Percentiles rank a stretch among this genome's conserved stretches.
These are phyloP conservation scores for Pichia sorboxylosa DNA, from an alignment of 1,139 yeast genomes.

Conservation along the genomic window DNA sequence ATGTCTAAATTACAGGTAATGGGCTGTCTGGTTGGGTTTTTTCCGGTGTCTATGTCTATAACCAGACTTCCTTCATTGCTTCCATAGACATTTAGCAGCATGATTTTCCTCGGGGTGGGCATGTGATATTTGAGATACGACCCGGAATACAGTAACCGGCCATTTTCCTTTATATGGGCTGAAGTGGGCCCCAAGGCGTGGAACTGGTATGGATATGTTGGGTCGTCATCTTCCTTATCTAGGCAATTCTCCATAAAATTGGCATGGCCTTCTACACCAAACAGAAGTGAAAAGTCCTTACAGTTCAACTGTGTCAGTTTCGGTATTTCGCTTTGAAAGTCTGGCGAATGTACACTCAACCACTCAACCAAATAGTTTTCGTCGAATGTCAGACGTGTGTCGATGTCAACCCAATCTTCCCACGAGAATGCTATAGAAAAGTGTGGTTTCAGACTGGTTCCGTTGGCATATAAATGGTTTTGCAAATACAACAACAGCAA, in stretches of 20 bases:
- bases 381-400: slow-evolving; percentile 15
- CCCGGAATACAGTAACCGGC: slow-evolving; percentile 20
- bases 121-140: slow-evolving; percentile 18
- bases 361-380: slow-evolving; percentile 13
- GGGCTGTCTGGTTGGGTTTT: slow-evolving; percentile 5
- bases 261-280: slow-evolving; percentile 11
- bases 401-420: slow-evolving; percentile 23
- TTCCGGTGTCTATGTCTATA: slow-evolving; percentile 13
- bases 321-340: slow-evolving; percentile 4
- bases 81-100: slow-evolving; percentile 19
- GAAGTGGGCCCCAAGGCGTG: slow-evolving; percentile 10
- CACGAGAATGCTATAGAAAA: slow-evolving; percentile 21
- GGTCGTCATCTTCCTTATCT: slow-evolving; percentile 6
- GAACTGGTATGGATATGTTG: slow-evolving; percentile 11
- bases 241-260: slow-evolving; percentile 7
- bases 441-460: slow-evolving; percentile 13
- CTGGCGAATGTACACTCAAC: slow-evolving; percentile 9
- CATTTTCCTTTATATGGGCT: slow-evolving; percentile 16
- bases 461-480: slow-evolving; percentile 9
- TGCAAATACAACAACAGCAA: slow-evolving; percentile 17
- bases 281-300: slow-evolving; percentile 14
- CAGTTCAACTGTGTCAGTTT: slow-evolving; percentile 13
- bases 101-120: slow-evolving; percentile 20
- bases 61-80: slow-evolving; percentile 16
- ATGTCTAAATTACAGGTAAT: slow-evolving; percentile 6